phyloP scores from a whole-genome alignment of 345 rosid species.

The Luvunga scandens region DNA sequence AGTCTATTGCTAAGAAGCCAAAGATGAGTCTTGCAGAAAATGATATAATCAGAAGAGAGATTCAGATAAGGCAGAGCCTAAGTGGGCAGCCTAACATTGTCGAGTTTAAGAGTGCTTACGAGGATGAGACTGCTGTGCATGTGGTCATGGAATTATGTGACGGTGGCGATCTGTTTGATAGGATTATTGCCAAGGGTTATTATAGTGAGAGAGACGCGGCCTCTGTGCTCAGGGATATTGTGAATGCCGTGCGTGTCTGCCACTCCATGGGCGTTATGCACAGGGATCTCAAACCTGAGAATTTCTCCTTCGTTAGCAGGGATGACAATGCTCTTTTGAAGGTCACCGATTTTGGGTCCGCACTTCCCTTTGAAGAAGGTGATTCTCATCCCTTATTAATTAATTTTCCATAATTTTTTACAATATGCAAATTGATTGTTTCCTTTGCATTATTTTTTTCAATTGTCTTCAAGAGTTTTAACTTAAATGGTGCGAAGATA shows the following conservation, averaged over 20 bases:
- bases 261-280: constrained; percentile 59
- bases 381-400: background rate
- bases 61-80: constrained; percentile 87
- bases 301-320: constrained; percentile 69
- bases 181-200: constrained; percentile 69
- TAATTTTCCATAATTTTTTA: background rate
- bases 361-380: constrained; percentile 53
- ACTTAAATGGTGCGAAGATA: no score
- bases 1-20: constrained; percentile 63
- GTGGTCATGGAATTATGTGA: constrained; percentile 90
- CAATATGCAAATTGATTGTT: background rate
- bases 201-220: constrained; percentile 84
- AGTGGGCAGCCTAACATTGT: constrained; percentile 89
- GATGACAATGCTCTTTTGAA: constrained; percentile 59
- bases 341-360: constrained; percentile 86
- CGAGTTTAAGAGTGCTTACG: constrained; percentile 78
- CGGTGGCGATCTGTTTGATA: constrained; percentile 84
- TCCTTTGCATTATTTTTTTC: no score
- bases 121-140: constrained; percentile 75
- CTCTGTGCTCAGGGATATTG: constrained; percentile 51
- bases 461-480: no score
- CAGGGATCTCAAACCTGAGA: constrained; percentile 70
- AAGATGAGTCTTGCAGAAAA: constrained; percentile 38
- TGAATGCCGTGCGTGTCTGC: constrained; percentile 73
- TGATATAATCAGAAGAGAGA: constrained; percentile 81